Percentiles rank a stretch among this genome's conserved stretches.
Evolutionary conservation across 441 rosid genomes (phyloP).

Genomic region (Biscutella laevigata): DNA sequence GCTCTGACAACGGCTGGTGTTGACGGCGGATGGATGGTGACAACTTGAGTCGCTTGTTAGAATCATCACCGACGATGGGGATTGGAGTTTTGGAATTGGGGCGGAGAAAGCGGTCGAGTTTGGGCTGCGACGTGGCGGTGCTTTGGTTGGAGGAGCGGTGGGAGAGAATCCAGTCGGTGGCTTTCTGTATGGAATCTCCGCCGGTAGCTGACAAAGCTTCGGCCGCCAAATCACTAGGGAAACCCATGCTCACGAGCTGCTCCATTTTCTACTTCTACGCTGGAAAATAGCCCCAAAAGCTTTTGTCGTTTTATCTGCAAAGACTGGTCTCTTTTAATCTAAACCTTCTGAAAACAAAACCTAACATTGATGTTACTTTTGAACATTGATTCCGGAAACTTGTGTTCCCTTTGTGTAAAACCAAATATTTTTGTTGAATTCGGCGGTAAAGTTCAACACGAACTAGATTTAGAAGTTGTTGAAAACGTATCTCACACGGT

Average conservation of each 20-base stretch:
- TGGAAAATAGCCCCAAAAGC: background rate
- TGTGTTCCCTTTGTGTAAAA: too few relatives aligned
- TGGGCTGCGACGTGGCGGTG: constrained; percentile 21
- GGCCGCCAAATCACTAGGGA: constrained; percentile 21
- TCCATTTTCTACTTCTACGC: constrained; percentile 10
- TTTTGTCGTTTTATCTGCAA: too few relatives aligned
- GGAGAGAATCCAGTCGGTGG: constrained; percentile 27
- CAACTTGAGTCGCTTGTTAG: constrained; percentile 20
- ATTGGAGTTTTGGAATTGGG: constrained; percentile 4
- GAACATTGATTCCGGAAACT: too few relatives aligned
- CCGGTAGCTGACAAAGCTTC: constrained; percentile 29
- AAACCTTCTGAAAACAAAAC: too few relatives aligned
- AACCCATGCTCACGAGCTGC: constrained; percentile 28
- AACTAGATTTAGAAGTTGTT: too few relatives aligned
- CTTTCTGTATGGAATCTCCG: constrained; percentile 24
- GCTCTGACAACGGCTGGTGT: constrained; percentile 56
- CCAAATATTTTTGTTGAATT: too few relatives aligned
- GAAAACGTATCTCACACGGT: too few relatives aligned
- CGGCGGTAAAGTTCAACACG: too few relatives aligned
- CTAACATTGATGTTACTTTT: too few relatives aligned
- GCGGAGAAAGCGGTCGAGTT: constrained; percentile 25
- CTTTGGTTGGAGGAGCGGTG: constrained; percentile 7
- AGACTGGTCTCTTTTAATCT: too few relatives aligned
- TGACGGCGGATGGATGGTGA: constrained; percentile 15
- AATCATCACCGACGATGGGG: background rate